Conservation (phyloP, 164 flowering plant genomes). For the Tetrastigma voinierianum region DNA sequence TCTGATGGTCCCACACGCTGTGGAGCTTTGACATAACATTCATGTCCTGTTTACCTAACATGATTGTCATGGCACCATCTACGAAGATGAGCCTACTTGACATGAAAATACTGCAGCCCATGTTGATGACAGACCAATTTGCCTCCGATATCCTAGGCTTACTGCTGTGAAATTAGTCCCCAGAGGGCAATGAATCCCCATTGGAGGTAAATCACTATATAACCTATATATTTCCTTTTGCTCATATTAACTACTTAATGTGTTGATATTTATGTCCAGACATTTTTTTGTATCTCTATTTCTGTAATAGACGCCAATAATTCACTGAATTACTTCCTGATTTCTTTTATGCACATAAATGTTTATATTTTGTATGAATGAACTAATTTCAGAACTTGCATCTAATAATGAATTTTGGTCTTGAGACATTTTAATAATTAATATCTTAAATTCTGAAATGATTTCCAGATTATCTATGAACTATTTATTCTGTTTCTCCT, state of each 20-base stretch:
- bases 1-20: conserved; percentile 72
- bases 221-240: neutral
- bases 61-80: conserved; percentile 97
- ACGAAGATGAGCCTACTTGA: conserved; percentile 75
- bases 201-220: conserved; percentile 57
- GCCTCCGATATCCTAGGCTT: conserved; percentile 89
- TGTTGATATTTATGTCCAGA: neutral
- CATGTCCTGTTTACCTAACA: conserved; percentile 96
- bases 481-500: too few species aligned
- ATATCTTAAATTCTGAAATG: too few species aligned
- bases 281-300: neutral
- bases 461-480: too few species aligned
- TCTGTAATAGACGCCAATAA: too few species aligned
- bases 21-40: conserved; percentile 86
- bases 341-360: too few species aligned
- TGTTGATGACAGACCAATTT: conserved; percentile 73
- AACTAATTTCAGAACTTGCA: too few species aligned
- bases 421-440: too few species aligned
- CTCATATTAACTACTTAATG: neutral
- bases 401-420: too few species aligned
- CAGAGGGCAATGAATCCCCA: conserved; percentile 42
- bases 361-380: too few species aligned
- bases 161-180: conserved; percentile 42
- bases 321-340: too few species aligned
- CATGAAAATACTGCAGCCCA: conserved; percentile 87